A percentile compares a stretch with the other conserved stretches of the same genome.
Conservation (phyloP, 2,329 filamentous ascomycete genomes). For the Tolypocladium ophioglossoides region DNA sequence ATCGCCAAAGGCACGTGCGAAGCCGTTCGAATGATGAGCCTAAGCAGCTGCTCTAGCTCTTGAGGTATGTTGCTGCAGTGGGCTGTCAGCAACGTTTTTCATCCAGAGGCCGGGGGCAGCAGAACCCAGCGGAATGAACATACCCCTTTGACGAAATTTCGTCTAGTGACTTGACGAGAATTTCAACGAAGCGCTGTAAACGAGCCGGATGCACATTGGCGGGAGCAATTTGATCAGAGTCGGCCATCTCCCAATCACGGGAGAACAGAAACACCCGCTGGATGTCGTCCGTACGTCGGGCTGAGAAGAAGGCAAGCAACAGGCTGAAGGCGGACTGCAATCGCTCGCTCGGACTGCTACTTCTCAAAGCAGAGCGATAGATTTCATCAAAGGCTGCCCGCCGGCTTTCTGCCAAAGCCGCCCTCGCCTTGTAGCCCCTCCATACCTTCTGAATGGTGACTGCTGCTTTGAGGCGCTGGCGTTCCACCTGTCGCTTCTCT, state of each 20-base stretch:
- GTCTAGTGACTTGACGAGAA: conserved; percentile 25
- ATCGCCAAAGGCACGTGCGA: conserved; percentile 11
- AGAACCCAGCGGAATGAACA: conserved; percentile 1
- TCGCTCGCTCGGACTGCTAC: conserved; percentile 23
- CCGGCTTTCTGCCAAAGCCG: conserved; percentile 43
- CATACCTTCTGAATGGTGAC: conserved; percentile 69
- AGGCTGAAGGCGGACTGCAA: conserved; percentile 33
- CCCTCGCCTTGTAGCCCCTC: conserved; percentile 63
- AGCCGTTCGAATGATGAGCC: conserved; percentile 21
- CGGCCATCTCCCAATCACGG: conserved; percentile 27
- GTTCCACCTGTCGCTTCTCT: conserved; percentile 66
- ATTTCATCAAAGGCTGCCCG: conserved; percentile 52
- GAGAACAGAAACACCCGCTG: conserved; percentile 35
- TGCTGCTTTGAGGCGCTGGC: conserved; percentile 64
- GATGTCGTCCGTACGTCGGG: conserved; percentile 33
- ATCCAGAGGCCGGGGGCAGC: not conserved
- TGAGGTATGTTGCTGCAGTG: not conserved
- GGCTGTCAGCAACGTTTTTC: not conserved
- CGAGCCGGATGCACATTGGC: conserved; percentile 17
- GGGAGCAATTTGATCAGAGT: conserved; percentile 24
- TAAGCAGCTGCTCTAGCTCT: conserved; percentile 19
- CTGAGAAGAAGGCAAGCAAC: conserved; percentile 39
- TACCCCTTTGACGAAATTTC: conserved; percentile 12
- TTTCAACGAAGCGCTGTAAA: conserved; percentile 22
- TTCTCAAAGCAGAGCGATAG: conserved; percentile 29